A percentile compares a stretch with the other conserved stretches of the same genome.
These are phyloP conservation scores for Endogone sp. DNA, from an alignment of 192 early-diverging fungal species.

Conservation along the genomic window DNA sequence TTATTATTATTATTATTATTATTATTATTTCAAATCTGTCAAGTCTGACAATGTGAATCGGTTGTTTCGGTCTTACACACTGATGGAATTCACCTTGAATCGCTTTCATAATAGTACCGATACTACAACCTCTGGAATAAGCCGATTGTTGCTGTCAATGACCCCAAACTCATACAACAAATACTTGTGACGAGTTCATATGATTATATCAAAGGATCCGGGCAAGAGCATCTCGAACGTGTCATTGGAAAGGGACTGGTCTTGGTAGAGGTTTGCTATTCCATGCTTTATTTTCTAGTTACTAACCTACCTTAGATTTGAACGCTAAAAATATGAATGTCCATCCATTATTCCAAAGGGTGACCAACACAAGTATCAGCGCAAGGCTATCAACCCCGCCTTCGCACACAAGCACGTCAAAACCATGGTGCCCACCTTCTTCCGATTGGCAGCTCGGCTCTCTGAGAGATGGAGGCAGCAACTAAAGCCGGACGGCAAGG, in stretches of 20 bases:
- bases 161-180: conserved; percentile 41
- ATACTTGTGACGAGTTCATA: conserved; percentile 42
- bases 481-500: conserved; percentile 11
- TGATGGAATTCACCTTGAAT: too few relatives aligned
- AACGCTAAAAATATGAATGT: too few relatives aligned
- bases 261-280: conserved; percentile 46
- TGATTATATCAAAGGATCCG: conserved; percentile 41
- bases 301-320: too few relatives aligned
- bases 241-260: conserved; percentile 49
- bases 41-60: too few relatives aligned
- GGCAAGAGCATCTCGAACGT: conserved; percentile 16
- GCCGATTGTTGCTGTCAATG: conserved; percentile 35
- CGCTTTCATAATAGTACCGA: background rate
- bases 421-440: conserved; percentile 38
- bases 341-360: conserved; percentile 18
- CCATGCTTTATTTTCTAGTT: background rate
- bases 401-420: conserved; percentile 40
- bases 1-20: too few relatives aligned
- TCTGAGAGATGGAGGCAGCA: conserved; percentile 30
- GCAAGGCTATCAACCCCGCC: conserved; percentile 54
- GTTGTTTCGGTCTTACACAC: too few relatives aligned
- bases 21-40: too few relatives aligned
- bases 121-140: conserved; percentile 41
- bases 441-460: conserved; percentile 17
- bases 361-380: conserved; percentile 40